phyloP scores from a whole-genome alignment of 2,329 filamentous ascomycete genomes.

The Xylaria sp. region DNA sequence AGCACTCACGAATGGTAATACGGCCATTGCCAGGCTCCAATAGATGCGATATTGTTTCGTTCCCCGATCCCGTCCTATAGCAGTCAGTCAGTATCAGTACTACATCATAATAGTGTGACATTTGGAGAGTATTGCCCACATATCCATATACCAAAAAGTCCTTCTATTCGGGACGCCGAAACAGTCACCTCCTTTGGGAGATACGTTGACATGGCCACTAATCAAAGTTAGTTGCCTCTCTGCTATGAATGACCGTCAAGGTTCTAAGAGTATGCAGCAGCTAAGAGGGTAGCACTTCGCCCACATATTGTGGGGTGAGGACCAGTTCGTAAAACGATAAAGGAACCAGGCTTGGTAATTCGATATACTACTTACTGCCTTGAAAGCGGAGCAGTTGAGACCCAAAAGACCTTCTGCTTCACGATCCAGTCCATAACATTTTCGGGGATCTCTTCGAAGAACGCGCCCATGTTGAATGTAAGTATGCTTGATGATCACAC shows the following conservation, averaged over 20 bases:
- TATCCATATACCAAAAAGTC: constrained; percentile 71
- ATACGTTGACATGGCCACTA: constrained; percentile 75
- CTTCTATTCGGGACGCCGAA: constrained; percentile 50
- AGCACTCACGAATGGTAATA: constrained; percentile 66
- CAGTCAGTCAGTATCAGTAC: neutral
- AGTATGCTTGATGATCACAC: neutral
- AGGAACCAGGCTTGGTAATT: neutral
- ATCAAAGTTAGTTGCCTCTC: constrained; percentile 9
- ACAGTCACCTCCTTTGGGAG: constrained; percentile 74
- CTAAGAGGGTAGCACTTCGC: neutral
- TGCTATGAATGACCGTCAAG: neutral
- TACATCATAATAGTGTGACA: too few relatives aligned
- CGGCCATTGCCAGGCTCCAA: constrained; percentile 75
- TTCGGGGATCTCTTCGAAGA: constrained; percentile 48
- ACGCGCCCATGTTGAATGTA: constrained; percentile 45
- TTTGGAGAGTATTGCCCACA: constrained; percentile 44
- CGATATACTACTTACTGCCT: constrained; percentile 25
- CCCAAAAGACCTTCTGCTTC: constrained; percentile 78
- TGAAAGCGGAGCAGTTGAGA: constrained; percentile 75
- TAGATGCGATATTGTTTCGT: constrained; percentile 79
- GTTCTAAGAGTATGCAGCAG: neutral
- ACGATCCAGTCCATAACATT: constrained; percentile 70
- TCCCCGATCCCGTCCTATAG: constrained; percentile 71
- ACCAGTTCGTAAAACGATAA: neutral
- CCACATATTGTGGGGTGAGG: neutral